Conservation (phyloP, 805 yeast genomes). For the Debaryomyces tyrocola region DNA sequence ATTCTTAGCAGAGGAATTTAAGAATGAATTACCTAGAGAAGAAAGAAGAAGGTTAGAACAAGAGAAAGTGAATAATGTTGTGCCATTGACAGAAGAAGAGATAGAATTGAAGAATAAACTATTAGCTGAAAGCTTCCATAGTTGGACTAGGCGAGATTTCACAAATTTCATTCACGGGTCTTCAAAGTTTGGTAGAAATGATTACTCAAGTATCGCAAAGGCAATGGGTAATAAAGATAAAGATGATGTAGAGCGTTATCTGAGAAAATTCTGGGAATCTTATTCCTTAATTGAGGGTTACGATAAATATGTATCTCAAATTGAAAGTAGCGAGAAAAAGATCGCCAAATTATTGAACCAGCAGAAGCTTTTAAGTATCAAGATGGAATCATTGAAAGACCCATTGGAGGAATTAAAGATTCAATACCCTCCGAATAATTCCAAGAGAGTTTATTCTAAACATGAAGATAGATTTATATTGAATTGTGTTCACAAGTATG, state of each 20-base stretch:
- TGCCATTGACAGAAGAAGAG: constrained; percentile 66
- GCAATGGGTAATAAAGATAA: constrained; percentile 56
- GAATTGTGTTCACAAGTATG: constrained; percentile 61
- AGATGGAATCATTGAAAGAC: constrained; percentile 52
- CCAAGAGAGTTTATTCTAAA: constrained; percentile 69
- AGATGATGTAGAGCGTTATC: constrained; percentile 61
- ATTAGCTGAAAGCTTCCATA: constrained; percentile 57
- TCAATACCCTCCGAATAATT: constrained; percentile 80
- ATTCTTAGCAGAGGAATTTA: constrained; percentile 47
- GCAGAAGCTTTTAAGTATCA: constrained; percentile 51
- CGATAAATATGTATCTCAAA: constrained; percentile 69
- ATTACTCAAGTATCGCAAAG: constrained; percentile 48
- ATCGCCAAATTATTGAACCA: constrained; percentile 54
- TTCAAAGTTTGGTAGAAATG: constrained; percentile 63
- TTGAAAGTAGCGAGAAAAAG: constrained; percentile 73
- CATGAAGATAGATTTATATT: constrained; percentile 70
- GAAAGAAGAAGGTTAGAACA: constrained; percentile 49
- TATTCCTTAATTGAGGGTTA: constrained; percentile 63
- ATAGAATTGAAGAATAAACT: constrained; percentile 50
- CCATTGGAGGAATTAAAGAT: constrained; percentile 65
- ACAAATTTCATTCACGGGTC: constrained; percentile 68
- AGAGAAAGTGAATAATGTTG: constrained; percentile 52
- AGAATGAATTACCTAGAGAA: constrained; percentile 36
- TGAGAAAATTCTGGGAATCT: constrained; percentile 62
- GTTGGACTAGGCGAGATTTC: constrained; percentile 77